Evolutionary conservation across 2,329 filamentous ascomycete genomes (phyloP).

Genomic region (Cordyceps fumosorosea): DNA sequence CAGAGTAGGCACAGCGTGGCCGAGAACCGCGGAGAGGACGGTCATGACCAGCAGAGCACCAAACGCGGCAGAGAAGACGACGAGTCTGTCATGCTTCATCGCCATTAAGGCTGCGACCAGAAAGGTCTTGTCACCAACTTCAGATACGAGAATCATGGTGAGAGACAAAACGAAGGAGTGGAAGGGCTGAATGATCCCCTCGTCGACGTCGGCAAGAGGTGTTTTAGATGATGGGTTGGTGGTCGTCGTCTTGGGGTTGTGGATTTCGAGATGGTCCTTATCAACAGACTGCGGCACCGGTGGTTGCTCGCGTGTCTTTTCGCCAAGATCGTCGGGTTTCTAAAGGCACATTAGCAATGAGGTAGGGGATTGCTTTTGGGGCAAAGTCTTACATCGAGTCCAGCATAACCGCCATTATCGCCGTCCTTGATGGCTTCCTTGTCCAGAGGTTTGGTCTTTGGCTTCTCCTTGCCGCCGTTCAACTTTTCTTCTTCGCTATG

Average conservation of each 20-base stretch:
- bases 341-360: slow-evolving; percentile 25
- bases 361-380: not conserved
- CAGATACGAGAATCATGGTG: slow-evolving; percentile 95
- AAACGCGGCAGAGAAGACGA: slow-evolving; percentile 95
- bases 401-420: slow-evolving; percentile 27
- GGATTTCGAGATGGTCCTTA: slow-evolving; percentile 55
- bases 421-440: slow-evolving; percentile 37
- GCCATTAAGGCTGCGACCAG: slow-evolving; percentile 96
- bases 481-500: slow-evolving; percentile 73
- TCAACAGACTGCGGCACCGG: slow-evolving; percentile 60
- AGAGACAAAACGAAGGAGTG: slow-evolving; percentile 90
- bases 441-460: slow-evolving; percentile 31
- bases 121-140: slow-evolving; percentile 98
- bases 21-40: slow-evolving; percentile 82
- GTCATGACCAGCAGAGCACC: slow-evolving; percentile 91
- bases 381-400: slow-evolving; percentile 32
- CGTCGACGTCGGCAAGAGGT: slow-evolving; percentile 29
- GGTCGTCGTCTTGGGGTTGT: slow-evolving; percentile 23
- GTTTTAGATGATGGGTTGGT: slow-evolving; percentile 20
- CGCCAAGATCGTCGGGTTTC: slow-evolving; percentile 78
- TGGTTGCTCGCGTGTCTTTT: slow-evolving; percentile 67
- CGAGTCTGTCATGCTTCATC: slow-evolving; percentile 90
- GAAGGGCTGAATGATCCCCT: slow-evolving; percentile 66
- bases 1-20: slow-evolving; percentile 83
- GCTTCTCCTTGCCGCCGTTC: slow-evolving; percentile 30